Conservation (phyloP, 176 grass and related monocot genomes). For the Rhynchospora tenuis region DNA sequence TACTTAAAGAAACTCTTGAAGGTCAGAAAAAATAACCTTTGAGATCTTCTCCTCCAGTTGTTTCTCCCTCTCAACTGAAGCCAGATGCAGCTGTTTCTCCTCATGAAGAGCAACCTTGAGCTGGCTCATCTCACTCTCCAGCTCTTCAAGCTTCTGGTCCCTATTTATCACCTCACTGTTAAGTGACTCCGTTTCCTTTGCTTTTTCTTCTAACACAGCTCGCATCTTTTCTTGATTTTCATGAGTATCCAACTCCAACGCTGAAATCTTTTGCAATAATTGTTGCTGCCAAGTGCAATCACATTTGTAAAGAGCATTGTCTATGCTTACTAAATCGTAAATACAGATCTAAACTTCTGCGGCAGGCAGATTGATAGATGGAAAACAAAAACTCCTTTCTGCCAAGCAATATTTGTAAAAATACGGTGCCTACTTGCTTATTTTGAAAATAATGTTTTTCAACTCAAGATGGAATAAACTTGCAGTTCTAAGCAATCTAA, state of each 20-base stretch:
- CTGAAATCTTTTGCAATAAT: conserved; percentile 56
- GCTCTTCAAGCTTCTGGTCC: conserved; percentile 47
- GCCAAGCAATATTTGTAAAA: no score
- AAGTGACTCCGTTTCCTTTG: conserved; percentile 50
- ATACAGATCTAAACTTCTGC: no score
- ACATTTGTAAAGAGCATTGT: conserved; percentile 15
- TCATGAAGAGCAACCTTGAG: conserved; percentile 51
- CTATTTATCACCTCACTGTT: conserved; percentile 64
- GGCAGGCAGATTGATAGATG: no score
- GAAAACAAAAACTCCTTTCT: no score
- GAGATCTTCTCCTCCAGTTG: conserved; percentile 69
- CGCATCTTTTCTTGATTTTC: conserved; percentile 54
- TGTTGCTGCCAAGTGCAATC: conserved; percentile 56
- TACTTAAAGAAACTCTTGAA: not conserved
- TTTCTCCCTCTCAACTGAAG: conserved; percentile 59
- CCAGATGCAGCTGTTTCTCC: conserved; percentile 65
- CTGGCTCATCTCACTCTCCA: conserved; percentile 63
- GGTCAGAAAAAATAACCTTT: conserved; percentile 43
- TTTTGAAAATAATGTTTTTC: no score
- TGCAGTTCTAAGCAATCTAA: no score
- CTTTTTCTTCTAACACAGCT: conserved; percentile 49
- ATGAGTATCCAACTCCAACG: conserved; percentile 65
- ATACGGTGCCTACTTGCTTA: no score
- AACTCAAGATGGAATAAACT: no score
- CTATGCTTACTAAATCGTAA: not conserved